Conservation (phyloP, 1,284 basidiomycete species). For the Sphaerobolus stellatus region DNA sequence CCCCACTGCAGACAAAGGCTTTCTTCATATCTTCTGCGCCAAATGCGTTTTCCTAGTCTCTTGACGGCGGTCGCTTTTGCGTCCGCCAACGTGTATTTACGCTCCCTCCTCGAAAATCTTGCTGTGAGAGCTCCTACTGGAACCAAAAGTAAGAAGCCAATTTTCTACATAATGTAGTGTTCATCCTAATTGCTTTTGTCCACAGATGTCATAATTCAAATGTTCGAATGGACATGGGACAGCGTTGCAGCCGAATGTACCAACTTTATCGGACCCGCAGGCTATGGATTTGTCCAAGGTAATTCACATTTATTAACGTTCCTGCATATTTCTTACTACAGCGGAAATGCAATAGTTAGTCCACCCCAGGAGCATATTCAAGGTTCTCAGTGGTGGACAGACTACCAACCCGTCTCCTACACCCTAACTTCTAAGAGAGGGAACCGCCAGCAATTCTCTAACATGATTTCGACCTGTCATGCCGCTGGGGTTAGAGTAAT, state of each 20-base stretch:
- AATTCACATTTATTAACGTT: constrained; percentile 28
- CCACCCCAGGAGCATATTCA: constrained; percentile 32
- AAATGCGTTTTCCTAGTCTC: no score
- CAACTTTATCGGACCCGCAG: constrained; percentile 62
- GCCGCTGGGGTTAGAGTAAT: constrained; percentile 36
- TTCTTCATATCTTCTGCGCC: no score
- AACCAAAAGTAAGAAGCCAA: constrained; percentile 6
- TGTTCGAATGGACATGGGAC: constrained; percentile 55
- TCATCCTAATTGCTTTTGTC: not conserved
- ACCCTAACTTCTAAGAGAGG: constrained; percentile 60
- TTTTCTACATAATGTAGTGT: not conserved
- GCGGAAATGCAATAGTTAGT: not conserved
- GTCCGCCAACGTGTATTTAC: no score
- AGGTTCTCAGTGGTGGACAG: constrained; percentile 65
- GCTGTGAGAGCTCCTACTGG: constrained; percentile 5
- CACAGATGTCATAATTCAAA: constrained; percentile 51
- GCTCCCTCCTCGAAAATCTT: no score
- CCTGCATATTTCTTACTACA: not conserved
- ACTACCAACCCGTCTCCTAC: constrained; percentile 68
- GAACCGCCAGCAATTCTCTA: constrained; percentile 48
- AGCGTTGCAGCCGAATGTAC: constrained; percentile 65
- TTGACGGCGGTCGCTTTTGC: no score
- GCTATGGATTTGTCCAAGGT: constrained; percentile 70
- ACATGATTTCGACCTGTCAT: constrained; percentile 61
- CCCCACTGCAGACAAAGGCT: no score